Base-by-base conservation (phyloP, 176 grass and related monocot species). In the Phragmites australis region DNA sequence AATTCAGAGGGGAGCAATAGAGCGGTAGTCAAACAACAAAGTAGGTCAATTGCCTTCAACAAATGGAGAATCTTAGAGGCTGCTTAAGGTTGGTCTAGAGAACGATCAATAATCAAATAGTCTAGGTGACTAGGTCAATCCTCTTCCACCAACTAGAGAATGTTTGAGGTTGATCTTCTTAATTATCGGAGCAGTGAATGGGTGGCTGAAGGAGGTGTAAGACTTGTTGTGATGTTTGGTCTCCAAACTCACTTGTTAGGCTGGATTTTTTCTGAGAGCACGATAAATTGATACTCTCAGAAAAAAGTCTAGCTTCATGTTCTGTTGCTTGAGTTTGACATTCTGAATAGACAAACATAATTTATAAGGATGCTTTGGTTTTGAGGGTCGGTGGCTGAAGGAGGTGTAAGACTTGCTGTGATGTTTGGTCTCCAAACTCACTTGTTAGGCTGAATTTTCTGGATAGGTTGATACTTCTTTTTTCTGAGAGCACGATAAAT, bases 31-130 rank as follows among this genome's bases (percentile, higher is more conserved):
- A 88, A 74, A 79, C 50, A 26, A 59, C 31, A 60, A 57, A 31
- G 70, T 75, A 34, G 52, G 87, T 89, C 82, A 88, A 76, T 75
- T 27, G 48, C 74, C 53, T 81, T 81, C 87, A 70, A 85, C 82
- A 39, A 81, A 81, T 42, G 76, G 50, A 31, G 70, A 87, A 85
- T 78, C 30, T 78, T 78, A 30, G 6, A 69, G 75, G 8, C 53
- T 73, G 12, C 74, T 83, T 18, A 49, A 70, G 52, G 5, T 75
- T 84, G 70, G 44, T 84, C 82, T 54, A 56, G 22, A 29, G 15
- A 49, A 69, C 27, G 14, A 81, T 27, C 16, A 39, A 13, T 27
- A n/a, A 18, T 77, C 12, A 67, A 41, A 47, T 61, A 67, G 26
- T 55, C 27, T 54, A 18, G 9, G 62, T 31, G 26, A 46, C 27